A percentile compares a stretch with the other conserved stretches of the same genome.
phyloP scores from a whole-genome alignment of 257 asterid genomes.

The Ilex asprella region DNA sequence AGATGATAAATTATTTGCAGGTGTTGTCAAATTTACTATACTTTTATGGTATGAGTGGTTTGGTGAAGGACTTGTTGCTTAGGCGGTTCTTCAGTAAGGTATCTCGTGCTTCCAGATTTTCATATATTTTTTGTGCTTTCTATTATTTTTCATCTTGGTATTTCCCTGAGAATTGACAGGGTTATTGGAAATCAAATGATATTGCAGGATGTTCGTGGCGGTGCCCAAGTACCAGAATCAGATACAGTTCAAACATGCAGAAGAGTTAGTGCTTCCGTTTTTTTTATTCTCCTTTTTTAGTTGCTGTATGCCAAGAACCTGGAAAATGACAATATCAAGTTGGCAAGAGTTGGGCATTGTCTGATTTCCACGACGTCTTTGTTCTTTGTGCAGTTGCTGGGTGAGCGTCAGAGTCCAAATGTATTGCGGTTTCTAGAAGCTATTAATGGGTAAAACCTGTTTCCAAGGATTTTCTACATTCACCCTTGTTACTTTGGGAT shows the following conservation, averaged over 20 bases:
- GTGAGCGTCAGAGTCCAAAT: constrained; percentile 59
- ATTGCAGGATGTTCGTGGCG: constrained; percentile 57
- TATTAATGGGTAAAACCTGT: constrained; percentile 36
- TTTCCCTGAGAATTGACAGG: constrained; percentile 1
- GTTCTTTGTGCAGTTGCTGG: constrained; percentile 42
- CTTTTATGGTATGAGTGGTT: constrained; percentile 81
- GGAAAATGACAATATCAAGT: background rate
- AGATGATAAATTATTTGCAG: constrained; percentile 8
- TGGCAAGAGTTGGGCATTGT: background rate
- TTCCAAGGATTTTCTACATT: background rate
- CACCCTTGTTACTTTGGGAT: too few species aligned
- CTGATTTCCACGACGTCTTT: constrained; percentile 12
- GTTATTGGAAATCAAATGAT: background rate
- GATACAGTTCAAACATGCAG: constrained; percentile 56
- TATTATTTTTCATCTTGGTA: background rate
- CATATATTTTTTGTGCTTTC: constrained; percentile 5
- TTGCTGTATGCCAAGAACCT: background rate
- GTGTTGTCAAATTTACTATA: constrained; percentile 87
- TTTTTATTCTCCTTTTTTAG: background rate
- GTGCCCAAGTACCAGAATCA: constrained; percentile 46
- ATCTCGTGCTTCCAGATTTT: background rate
- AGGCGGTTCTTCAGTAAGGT: constrained; percentile 98
- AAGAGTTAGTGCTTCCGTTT: constrained; percentile 42
- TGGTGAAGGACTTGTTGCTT: constrained; percentile 80
- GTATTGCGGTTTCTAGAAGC: constrained; percentile 58